Percentiles rank a stretch among this genome's conserved stretches.
phyloP scores from a whole-genome alignment of 2,329 filamentous ascomycete species.

The Xylariaceae sp. region DNA sequence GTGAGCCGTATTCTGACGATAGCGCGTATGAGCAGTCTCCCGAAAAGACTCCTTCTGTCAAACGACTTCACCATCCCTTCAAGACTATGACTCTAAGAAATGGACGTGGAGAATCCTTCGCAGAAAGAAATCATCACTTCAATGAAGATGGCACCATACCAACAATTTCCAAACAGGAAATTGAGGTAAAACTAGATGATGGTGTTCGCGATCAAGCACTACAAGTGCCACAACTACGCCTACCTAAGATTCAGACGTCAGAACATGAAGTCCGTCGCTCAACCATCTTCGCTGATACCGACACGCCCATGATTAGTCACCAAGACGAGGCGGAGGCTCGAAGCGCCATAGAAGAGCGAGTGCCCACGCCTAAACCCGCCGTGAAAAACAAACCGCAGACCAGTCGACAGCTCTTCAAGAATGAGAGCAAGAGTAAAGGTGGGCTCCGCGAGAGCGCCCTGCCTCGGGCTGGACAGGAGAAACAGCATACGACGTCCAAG shows the following conservation, averaged over 20 bases:
- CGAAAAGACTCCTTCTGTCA: constrained; percentile 27
- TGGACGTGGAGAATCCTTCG: constrained; percentile 23
- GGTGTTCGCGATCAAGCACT: constrained; percentile 20
- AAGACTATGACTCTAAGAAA: constrained; percentile 21
- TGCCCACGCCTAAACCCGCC: constrained; percentile 25
- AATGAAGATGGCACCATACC: constrained; percentile 15
- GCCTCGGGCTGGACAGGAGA: constrained; percentile 23
- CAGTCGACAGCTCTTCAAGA: constrained; percentile 26
- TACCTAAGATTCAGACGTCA: constrained; percentile 18
- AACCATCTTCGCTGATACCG: constrained; percentile 29
- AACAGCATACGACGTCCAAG: constrained; percentile 19
- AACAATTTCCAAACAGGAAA: constrained; percentile 18
- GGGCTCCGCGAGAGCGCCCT: constrained; percentile 25
- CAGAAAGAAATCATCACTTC: constrained; percentile 19
- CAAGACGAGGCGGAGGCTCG: constrained; percentile 25
- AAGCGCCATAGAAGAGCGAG: constrained; percentile 23
- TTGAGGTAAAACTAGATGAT: constrained; percentile 21
- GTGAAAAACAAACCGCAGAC: constrained; percentile 24
- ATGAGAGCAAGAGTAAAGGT: constrained; percentile 17
- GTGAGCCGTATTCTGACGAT: constrained; percentile 24
- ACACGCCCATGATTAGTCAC: constrained; percentile 27
- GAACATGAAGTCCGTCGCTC: constrained; percentile 23
- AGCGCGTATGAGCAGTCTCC: constrained; percentile 26
- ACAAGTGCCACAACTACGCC: constrained; percentile 7
- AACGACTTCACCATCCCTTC: constrained; percentile 22